Conservation (phyloP, 345 rosid species). For the Gossypium sturtianum region DNA sequence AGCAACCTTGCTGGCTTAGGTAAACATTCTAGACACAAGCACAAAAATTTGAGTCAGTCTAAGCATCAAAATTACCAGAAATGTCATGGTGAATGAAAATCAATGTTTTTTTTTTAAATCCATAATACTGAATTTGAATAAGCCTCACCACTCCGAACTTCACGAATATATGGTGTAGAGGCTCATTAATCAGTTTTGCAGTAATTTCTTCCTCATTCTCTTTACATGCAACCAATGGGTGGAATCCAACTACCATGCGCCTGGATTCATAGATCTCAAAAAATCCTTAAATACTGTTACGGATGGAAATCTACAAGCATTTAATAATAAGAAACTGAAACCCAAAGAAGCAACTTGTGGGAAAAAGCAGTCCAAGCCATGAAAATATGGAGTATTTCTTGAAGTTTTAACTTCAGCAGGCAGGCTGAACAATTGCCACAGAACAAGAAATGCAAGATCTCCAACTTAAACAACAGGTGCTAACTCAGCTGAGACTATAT, state of each 20-base stretch:
- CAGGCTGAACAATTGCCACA: not conserved
- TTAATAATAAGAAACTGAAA: not conserved
- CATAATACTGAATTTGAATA: not conserved
- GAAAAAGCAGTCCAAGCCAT: not conserved
- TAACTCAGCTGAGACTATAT: not conserved
- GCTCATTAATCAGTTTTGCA: constrained; percentile 28
- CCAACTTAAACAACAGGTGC: not conserved
- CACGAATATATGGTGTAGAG: constrained; percentile 39
- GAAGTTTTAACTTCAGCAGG: not conserved
- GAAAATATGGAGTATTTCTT: not conserved
- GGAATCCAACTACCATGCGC: constrained; percentile 59
- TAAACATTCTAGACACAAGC: constrained; percentile 47
- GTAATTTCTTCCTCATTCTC: constrained; percentile 20
- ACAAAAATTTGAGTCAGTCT: constrained; percentile 2
- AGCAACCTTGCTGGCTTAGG: constrained; percentile 51
- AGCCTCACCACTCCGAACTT: constrained; percentile 56
- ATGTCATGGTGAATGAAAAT: not conserved
- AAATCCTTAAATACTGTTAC: not conserved
- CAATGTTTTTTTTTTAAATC: not conserved
- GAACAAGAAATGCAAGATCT: constrained; percentile 4
- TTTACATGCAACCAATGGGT: constrained; percentile 37
- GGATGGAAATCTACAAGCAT: not conserved
- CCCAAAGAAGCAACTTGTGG: not conserved
- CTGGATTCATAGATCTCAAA: constrained; percentile 27
- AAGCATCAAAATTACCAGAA: not conserved